Conservation (phyloP, 140 eudicot species). For the Flaveria floridana region DNA sequence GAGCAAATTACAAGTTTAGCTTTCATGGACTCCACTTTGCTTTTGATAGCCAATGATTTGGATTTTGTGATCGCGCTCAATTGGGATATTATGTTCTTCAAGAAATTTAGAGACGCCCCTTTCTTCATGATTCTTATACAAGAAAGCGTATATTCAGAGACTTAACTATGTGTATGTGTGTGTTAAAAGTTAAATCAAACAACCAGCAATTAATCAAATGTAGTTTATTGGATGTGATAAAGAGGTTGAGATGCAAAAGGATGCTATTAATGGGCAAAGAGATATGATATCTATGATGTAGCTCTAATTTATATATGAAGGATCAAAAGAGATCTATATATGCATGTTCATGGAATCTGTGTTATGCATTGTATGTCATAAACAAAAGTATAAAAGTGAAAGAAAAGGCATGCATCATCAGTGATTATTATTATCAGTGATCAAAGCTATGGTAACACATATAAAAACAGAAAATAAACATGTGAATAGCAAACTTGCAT, state of each 20-base stretch:
- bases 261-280: not conserved
- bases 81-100: slow-evolving; percentile 45
- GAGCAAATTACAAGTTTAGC: slow-evolving; percentile 42
- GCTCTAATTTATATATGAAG: not conserved
- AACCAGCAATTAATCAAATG: no score
- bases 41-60: slow-evolving; percentile 48
- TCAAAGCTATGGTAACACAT: not conserved
- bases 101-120: slow-evolving; percentile 25
- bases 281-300: not conserved
- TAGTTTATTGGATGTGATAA: not conserved
- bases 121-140: slow-evolving; percentile 35
- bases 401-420: not conserved
- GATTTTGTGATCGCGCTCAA: slow-evolving; percentile 46
- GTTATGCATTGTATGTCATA: not conserved
- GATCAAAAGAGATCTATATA: not conserved
- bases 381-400: not conserved
- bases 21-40: slow-evolving; percentile 52
- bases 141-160: not conserved
- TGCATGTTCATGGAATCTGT: not conserved
- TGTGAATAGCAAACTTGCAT: slow-evolving; percentile 31
- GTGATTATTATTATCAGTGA: not conserved
- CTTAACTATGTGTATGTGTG: not conserved
- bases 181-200: not conserved
- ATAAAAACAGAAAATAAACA: not conserved
- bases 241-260: not conserved